Conservation (phyloP, 2,329 filamentous ascomycete species). For the Aspergillus alliaceus region DNA sequence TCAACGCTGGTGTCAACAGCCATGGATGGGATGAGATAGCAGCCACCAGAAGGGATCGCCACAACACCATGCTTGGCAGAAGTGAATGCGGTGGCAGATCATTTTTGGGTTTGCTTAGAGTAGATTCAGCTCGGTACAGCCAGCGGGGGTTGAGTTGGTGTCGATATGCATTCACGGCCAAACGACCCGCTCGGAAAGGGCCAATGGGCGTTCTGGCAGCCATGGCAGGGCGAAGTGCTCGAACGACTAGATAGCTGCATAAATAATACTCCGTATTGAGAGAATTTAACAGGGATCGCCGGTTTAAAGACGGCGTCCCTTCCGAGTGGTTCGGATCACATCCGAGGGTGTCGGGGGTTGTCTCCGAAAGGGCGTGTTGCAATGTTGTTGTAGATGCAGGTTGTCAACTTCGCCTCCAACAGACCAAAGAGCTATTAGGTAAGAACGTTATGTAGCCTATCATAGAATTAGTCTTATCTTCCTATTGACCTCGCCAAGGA, state of each 20-base stretch:
- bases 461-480: too few species aligned
- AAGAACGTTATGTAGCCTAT: too few species aligned
- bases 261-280: background rate
- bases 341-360: background rate
- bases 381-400: too few species aligned
- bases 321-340: background rate
- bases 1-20: slow-evolving; percentile 69
- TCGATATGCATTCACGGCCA: background rate
- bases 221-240: background rate
- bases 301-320: background rate
- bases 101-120: background rate
- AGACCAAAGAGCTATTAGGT: background rate
- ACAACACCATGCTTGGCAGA: slow-evolving; percentile 36
- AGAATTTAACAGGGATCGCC: background rate
- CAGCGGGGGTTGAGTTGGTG: background rate
- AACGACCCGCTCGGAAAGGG: background rate
- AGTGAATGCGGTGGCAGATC: background rate
- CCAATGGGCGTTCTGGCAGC: background rate
- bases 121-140: background rate
- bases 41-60: slow-evolving; percentile 47
- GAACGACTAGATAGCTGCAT: background rate
- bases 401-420: too few species aligned
- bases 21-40: slow-evolving; percentile 51
- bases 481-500: too few species aligned
- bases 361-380: background rate